A percentile compares a stretch with the other conserved stretches of the same genome.
phyloP scores from a whole-genome alignment of 2,329 filamentous ascomycete genomes.

The Penicillium sp. region DNA sequence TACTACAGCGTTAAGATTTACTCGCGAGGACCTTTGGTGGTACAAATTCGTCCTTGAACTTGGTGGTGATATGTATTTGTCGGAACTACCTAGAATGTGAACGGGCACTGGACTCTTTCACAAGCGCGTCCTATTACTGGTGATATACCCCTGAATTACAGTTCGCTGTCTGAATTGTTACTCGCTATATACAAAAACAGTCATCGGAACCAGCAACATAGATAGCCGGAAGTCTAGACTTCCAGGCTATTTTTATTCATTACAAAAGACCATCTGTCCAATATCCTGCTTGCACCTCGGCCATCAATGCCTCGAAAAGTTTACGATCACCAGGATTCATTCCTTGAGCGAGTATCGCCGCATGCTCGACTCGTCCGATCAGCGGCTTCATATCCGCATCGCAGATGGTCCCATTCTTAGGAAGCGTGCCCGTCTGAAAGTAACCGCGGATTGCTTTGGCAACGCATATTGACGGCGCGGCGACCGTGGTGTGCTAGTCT shows the following conservation, averaged over 20 bases:
- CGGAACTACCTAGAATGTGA: constrained; percentile 18
- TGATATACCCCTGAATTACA: constrained; percentile 1
- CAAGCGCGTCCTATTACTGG: constrained; percentile 16
- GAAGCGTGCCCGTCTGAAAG: constrained; percentile 40
- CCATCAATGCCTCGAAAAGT: constrained; percentile 17
- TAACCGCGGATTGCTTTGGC: constrained; percentile 35
- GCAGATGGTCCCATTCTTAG: constrained; percentile 33
- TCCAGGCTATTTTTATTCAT: no score
- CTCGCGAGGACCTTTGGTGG: constrained; percentile 15
- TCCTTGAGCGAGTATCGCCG: constrained; percentile 1
- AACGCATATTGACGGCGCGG: constrained; percentile 36
- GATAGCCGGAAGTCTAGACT: no score
- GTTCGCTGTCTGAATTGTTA: no score
- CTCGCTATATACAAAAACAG: no score
- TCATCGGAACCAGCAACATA: no score
- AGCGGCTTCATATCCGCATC: constrained; percentile 34
- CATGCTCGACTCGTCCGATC: constrained; percentile 15
- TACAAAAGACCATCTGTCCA: background rate
- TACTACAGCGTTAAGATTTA: constrained; percentile 23
- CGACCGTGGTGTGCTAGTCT: constrained; percentile 30
- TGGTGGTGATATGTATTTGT: constrained; percentile 12
- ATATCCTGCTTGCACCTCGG: constrained; percentile 6
- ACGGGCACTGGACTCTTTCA: constrained; percentile 13
- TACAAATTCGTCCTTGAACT: constrained; percentile 16
- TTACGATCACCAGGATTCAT: constrained; percentile 10